A percentile compares a stretch with the other conserved stretches of the same genome.
phyloP scores from a whole-genome alignment of 83 land plant species.

The Diphasiastrum complanatum region DNA sequence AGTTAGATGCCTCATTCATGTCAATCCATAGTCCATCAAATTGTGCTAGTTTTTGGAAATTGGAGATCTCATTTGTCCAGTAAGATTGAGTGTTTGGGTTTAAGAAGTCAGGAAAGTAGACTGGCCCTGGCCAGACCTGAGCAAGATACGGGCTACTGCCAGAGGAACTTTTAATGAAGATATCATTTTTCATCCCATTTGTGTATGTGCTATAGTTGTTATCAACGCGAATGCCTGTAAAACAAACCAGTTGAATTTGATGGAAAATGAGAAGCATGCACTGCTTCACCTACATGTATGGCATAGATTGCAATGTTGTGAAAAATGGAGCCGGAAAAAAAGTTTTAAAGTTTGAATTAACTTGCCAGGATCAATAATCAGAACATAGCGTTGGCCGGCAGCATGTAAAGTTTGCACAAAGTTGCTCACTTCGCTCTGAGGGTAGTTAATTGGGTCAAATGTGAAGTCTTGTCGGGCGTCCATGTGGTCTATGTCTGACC shows the following conservation, averaged over 20 bases:
- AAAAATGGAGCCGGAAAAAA: not conserved
- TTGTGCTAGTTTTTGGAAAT: slow-evolving; percentile 54
- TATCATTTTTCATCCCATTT: slow-evolving; percentile 55
- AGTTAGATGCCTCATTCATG: slow-evolving; percentile 88
- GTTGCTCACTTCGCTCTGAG: slow-evolving; percentile 36
- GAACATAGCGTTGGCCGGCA: slow-evolving; percentile 60
- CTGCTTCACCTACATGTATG: not conserved
- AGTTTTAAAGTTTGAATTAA: too few relatives aligned
- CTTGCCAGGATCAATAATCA: slow-evolving; percentile 75
- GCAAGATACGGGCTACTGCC: slow-evolving; percentile 59
- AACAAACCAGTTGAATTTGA: not conserved
- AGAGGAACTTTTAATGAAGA: slow-evolving; percentile 46
- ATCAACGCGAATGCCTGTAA: slow-evolving; percentile 52
- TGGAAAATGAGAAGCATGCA: not conserved
- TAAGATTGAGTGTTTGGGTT: slow-evolving; percentile 44
- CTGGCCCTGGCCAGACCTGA: slow-evolving; percentile 81
- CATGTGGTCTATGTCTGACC: slow-evolving; percentile 94
- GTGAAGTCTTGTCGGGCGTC: slow-evolving; percentile 80
- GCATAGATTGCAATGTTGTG: not conserved
- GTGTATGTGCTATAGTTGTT: slow-evolving; percentile 41
- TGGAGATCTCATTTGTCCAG: slow-evolving; percentile 56
- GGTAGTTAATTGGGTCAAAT: slow-evolving; percentile 68
- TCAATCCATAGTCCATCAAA: slow-evolving; percentile 95
- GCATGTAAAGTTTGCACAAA: slow-evolving; percentile 53
- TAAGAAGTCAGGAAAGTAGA: slow-evolving; percentile 79